A percentile compares a stretch with the other conserved stretches of the same genome.
Conservation (phyloP, 768 basidiomycete species). For the Termitomyces sp. region DNA sequence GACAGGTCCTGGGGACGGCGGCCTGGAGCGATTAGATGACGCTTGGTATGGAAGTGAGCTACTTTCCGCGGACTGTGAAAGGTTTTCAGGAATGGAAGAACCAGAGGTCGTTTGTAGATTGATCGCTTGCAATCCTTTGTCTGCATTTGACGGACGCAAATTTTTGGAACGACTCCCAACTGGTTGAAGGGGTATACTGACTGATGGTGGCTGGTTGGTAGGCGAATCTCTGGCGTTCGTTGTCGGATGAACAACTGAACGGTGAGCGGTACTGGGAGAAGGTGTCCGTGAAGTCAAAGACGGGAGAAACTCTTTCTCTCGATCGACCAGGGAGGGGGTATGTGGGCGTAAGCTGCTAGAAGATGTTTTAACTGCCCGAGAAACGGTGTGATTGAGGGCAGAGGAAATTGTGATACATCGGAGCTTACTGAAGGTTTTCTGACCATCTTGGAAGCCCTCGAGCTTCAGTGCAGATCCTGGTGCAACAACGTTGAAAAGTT, state of each 20-base stretch:
- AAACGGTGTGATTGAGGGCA: not conserved
- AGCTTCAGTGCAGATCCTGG: constrained; percentile 49
- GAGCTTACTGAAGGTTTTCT: constrained; percentile 29
- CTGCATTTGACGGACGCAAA: constrained; percentile 44
- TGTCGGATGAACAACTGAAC: constrained; percentile 10
- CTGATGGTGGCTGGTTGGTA: constrained; percentile 27
- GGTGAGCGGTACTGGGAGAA: constrained; percentile 34
- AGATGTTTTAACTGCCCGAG: constrained; percentile 12
- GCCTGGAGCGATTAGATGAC: constrained; percentile 18
- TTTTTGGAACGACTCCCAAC: constrained; percentile 23
- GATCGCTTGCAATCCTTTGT: constrained; percentile 27
- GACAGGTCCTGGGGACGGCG: constrained; percentile 24
- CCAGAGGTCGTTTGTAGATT: constrained; percentile 17
- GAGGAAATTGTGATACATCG: not conserved
- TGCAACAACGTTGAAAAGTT: constrained; percentile 51
- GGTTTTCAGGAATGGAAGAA: not conserved
- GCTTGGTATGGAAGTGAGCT: constrained; percentile 13
- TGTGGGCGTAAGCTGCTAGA: constrained; percentile 17
- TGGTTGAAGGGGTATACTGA: constrained; percentile 27
- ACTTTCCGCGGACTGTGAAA: not conserved
- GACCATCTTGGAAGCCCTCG: constrained; percentile 51
- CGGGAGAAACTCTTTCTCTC: constrained; percentile 19
- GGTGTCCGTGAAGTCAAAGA: constrained; percentile 30
- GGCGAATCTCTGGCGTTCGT: constrained; percentile 15
- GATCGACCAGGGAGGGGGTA: constrained; percentile 24